A percentile compares a stretch with the other conserved stretches of the same genome.
Evolutionary conservation across 1,284 basidiomycete species (phyloP).

Genomic region (Leccinum pachyderme): DNA sequence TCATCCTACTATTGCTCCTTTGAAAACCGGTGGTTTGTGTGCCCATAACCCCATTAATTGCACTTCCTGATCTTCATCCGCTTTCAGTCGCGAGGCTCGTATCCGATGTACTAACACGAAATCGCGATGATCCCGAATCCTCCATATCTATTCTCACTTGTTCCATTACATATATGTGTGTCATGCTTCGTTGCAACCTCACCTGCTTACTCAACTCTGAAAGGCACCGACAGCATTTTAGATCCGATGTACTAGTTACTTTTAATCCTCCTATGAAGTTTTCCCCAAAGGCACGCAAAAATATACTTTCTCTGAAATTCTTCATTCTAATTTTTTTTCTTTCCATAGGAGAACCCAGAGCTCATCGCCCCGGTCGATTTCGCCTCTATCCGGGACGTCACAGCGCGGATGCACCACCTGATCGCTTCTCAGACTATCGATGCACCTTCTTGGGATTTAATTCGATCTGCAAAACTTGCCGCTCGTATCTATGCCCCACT

Average conservation of each 20-base stretch:
- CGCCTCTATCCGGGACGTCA: conserved; percentile 57
- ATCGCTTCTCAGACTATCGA: conserved; percentile 78
- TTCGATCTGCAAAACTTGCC: conserved; percentile 73
- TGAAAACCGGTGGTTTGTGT: conserved; percentile 76
- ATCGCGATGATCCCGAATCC: conserved; percentile 65
- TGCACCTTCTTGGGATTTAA: conserved; percentile 77
- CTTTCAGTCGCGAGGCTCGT: conserved; percentile 71
- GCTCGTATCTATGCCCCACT: conserved; percentile 79
- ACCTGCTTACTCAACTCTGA: not conserved
- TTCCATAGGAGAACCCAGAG: conserved; percentile 60
- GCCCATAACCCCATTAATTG: not conserved
- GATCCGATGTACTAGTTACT: conserved; percentile 81
- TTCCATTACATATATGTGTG: conserved; percentile 80
- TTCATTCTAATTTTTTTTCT: not conserved
- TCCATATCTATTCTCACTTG: conserved; percentile 72
- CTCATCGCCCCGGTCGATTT: conserved; percentile 68
- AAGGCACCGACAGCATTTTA: conserved; percentile 71
- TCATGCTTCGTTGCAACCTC: not conserved
- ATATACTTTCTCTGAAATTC: not conserved
- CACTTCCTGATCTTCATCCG: conserved; percentile 6
- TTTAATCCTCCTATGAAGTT: conserved; percentile 76
- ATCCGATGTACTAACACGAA: conserved; percentile 73
- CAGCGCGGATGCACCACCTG: conserved; percentile 58
- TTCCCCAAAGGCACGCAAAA: conserved; percentile 50
- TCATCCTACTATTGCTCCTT: conserved; percentile 76